Percentiles rank a stretch among this genome's conserved stretches.
Conservation (phyloP, 2,329 filamentous ascomycete species). For the Emergomyces pasteurianus region DNA sequence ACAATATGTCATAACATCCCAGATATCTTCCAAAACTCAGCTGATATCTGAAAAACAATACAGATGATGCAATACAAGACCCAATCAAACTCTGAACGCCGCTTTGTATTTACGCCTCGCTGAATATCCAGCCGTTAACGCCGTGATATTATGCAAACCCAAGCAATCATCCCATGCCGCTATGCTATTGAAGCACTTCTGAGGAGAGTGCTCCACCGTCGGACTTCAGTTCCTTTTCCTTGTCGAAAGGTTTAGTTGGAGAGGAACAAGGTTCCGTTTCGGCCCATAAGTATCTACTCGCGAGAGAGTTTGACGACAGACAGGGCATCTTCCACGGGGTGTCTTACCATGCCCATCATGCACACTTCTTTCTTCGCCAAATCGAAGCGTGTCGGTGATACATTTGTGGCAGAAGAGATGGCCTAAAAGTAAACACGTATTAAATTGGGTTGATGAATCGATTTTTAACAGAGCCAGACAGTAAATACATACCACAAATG, state of each 20-base stretch:
- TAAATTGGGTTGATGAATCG: neutral
- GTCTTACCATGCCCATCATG: slow-evolving; percentile 22
- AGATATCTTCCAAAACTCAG: neutral
- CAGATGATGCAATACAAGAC: neutral
- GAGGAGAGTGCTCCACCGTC: neutral
- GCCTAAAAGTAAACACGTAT: slow-evolving; percentile 25
- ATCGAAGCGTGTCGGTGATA: slow-evolving; percentile 47
- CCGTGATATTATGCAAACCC: neutral
- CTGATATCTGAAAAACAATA: neutral
- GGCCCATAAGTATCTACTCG: slow-evolving; percentile 25
- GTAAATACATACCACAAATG: slow-evolving; percentile 42
- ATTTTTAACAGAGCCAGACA: neutral
- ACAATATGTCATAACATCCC: neutral
- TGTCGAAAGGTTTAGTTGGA: slow-evolving; percentile 26
- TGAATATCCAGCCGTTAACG: neutral
- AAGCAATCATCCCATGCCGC: neutral
- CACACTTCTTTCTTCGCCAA: slow-evolving; percentile 39
- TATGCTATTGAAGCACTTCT: neutral
- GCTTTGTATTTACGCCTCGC: neutral
- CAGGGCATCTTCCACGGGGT: slow-evolving; percentile 31
- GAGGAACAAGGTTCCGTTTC: slow-evolving; percentile 26
- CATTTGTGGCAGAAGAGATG: slow-evolving; percentile 55
- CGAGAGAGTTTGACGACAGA: slow-evolving; percentile 32
- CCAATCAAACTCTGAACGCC: neutral
- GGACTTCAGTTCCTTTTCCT: slow-evolving; percentile 13